Evolutionary conservation across 148 eudicot species (phyloP), one percentile per base, ranked within the genome.

Genomic region (Rhododendron kiyosumense): DNA sequence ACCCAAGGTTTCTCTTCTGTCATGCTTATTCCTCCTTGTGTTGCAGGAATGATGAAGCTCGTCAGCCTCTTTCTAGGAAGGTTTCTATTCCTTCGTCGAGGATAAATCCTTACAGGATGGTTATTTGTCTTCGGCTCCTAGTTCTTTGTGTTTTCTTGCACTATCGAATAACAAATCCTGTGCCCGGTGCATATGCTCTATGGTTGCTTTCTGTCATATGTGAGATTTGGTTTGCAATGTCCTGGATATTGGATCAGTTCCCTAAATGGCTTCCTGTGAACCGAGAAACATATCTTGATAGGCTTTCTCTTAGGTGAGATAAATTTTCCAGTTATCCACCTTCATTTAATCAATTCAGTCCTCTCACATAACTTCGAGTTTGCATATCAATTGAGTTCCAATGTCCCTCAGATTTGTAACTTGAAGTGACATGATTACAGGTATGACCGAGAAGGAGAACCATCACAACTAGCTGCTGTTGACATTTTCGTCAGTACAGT

Each of bases 71-170:
- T 75, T 94, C 98, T 14, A 96, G 98, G 89, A 96, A 96, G 90
- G 96, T 96, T 90, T 94, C 98, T 71, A 83, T 96, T 86, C 91
- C 98, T 78, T 96, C 98, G 73, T 94, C 98, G 59, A 93, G 91
- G 89, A 94, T 96, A 77, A 96, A 96, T 85, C 98, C 98, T 84
- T 96, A 96, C 87, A 91, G 98, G 88, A 93, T 96, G 98, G 96
- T 96, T 61, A 96, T 96, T 86, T 93, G 94, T 69, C 85, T 96
- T 76, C 99, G 99, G 76, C 98, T 96, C 38, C 91, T 91, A 85
- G 89, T 96, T 92, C 93, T 96, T 79, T 91, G 91, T 79, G 88
- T 96, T 86, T 96, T 96, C 91, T 91, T 96, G 91, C 95, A 95
- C 88, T 96, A 96, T 88, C 99, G 99, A 75, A 75, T 96, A 85